A percentile compares a stretch with the other conserved stretches of the same genome.
Evolutionary conservation across 805 yeast genomes (phyloP).

Genomic region (Spencermartinsiella europaea): DNA sequence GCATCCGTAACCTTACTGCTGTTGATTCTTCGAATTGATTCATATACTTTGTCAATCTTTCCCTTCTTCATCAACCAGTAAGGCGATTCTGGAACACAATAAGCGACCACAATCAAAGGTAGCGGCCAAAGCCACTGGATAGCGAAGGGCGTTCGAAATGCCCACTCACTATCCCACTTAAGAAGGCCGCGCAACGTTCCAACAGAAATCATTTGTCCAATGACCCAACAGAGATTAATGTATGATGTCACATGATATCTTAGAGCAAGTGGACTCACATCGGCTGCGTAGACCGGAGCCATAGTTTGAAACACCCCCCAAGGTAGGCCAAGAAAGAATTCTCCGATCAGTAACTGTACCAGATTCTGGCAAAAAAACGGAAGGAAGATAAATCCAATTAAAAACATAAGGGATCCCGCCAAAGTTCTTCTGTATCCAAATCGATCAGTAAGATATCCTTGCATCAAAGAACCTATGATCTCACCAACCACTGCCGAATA

Average conservation of each 20-base stretch:
- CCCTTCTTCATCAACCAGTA: slow-evolving; percentile 48
- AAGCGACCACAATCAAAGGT: slow-evolving; percentile 36
- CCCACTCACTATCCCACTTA: slow-evolving; percentile 32
- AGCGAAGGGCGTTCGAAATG: slow-evolving; percentile 51
- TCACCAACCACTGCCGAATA: slow-evolving; percentile 33
- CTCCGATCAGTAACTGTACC: slow-evolving; percentile 34
- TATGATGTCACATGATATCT: slow-evolving; percentile 46
- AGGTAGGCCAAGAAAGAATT: slow-evolving; percentile 35
- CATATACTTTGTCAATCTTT: slow-evolving; percentile 39
- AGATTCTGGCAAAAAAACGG: slow-evolving; percentile 38
- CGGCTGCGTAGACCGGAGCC: slow-evolving; percentile 49
- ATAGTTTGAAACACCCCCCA: slow-evolving; percentile 51
- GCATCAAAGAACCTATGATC: slow-evolving; percentile 41
- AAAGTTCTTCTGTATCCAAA: slow-evolving; percentile 43
- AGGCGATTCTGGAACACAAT: slow-evolving; percentile 51
- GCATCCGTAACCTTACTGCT: slow-evolving; percentile 27
- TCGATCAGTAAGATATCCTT: slow-evolving; percentile 41
- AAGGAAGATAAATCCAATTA: slow-evolving; percentile 38
- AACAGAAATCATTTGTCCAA: slow-evolving; percentile 51
- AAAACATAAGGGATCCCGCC: slow-evolving; percentile 29
- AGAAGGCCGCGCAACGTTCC: slow-evolving; percentile 41
- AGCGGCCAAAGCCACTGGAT: slow-evolving; percentile 57
- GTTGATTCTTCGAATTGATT: slow-evolving; percentile 49
- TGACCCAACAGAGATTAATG: slow-evolving; percentile 49
- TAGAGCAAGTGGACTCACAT: slow-evolving; percentile 47